phyloP scores from a whole-genome alignment of 768 basidiomycete genomes.

The Fibroporia radiculosa region DNA sequence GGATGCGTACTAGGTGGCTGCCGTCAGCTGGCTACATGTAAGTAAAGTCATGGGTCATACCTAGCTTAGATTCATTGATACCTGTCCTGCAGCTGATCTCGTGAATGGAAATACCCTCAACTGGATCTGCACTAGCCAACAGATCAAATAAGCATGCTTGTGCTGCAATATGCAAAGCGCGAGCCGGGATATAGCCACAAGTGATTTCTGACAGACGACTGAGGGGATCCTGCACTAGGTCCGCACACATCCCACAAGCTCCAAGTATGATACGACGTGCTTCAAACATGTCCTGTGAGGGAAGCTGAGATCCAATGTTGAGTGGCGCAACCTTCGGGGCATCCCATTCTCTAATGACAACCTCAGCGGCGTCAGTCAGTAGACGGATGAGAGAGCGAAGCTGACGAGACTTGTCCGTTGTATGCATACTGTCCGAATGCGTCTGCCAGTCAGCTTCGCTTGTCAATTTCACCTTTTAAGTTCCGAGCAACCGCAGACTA shows the following conservation, averaged over 20 bases:
- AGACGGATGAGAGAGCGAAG: constrained; percentile 3
- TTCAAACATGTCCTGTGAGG: constrained; percentile 1
- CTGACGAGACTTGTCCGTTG: not conserved
- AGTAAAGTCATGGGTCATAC: too few relatives aligned
- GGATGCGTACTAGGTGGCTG: constrained; percentile 1
- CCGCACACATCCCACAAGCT: constrained; percentile 6
- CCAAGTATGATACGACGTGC: constrained; percentile 3
- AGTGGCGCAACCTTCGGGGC: not conserved
- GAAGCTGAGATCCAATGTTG: not conserved
- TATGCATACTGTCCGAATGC: constrained; percentile 4
- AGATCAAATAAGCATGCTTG: constrained; percentile 3
- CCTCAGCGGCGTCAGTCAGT: constrained; percentile 5
- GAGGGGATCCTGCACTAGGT: constrained; percentile 6
- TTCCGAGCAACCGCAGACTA: too few relatives aligned
- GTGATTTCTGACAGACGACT: constrained; percentile 3
- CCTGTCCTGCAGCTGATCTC: not conserved
- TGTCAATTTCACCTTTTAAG: too few relatives aligned
- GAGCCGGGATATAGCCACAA: not conserved
- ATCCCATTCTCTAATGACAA: constrained; percentile 8
- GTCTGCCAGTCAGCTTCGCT: too few relatives aligned
- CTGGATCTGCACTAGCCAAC: not conserved
- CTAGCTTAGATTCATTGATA: constrained; percentile 1
- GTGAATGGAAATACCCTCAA: not conserved
- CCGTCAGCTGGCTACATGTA: too few relatives aligned
- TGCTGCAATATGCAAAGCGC: constrained; percentile 6